These are phyloP conservation scores for Sclerospora graminicola DNA, from an alignment of 352 stramenopile species.

Conservation along the genomic window DNA sequence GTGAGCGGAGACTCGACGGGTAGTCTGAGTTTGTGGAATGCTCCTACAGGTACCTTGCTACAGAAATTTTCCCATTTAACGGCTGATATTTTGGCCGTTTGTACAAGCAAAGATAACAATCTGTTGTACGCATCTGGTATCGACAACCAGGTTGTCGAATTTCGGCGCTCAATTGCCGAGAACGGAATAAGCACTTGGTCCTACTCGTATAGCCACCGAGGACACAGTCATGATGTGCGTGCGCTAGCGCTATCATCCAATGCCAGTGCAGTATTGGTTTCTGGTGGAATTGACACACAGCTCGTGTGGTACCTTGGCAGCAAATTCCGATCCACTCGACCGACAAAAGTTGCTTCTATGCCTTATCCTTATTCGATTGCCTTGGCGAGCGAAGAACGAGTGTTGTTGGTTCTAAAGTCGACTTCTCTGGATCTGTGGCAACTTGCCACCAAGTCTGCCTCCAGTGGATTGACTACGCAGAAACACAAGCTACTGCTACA, in stretches of 20 bases:
- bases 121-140: constrained; percentile 89
- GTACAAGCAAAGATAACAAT: constrained; percentile 72
- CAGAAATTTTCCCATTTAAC: constrained; percentile 89
- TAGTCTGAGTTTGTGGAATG: constrained; percentile 91
- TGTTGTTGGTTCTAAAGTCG: constrained; percentile 67
- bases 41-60: constrained; percentile 82
- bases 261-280: constrained; percentile 67
- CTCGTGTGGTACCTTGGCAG: constrained; percentile 85
- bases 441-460: constrained; percentile 24
- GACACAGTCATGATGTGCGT: constrained; percentile 87
- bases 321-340: constrained; percentile 77
- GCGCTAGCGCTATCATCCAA: constrained; percentile 63
- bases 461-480: constrained; percentile 25
- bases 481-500: constrained; percentile 67
- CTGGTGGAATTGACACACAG: constrained; percentile 90
- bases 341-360: constrained; percentile 86
- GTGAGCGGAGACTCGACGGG: constrained; percentile 89
- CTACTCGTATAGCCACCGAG: constrained; percentile 83
- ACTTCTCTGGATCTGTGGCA: constrained; percentile 67
- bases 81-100: constrained; percentile 86
- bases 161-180: constrained; percentile 37
- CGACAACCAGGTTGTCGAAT: constrained; percentile 88
- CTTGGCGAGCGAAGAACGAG: constrained; percentile 49
- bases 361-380: constrained; percentile 61
- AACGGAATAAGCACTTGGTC: constrained; percentile 44